These are phyloP conservation scores for Hymenoscyphus scutula DNA, from an alignment of 2,329 filamentous ascomycete species.

Conservation along the genomic window DNA sequence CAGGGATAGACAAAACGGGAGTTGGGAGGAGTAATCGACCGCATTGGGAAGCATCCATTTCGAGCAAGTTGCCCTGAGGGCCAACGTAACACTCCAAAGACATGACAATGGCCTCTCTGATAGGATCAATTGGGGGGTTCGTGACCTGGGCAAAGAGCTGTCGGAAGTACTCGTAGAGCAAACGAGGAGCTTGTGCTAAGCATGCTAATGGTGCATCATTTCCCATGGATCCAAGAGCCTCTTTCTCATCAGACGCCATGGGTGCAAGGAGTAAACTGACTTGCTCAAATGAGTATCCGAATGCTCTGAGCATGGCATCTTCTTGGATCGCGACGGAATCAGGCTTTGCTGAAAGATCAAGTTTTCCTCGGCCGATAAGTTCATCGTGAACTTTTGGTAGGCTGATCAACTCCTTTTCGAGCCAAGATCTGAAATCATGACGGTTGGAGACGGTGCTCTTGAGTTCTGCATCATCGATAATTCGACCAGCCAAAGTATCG, in stretches of 20 bases:
- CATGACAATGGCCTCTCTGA: slow-evolving; percentile 97
- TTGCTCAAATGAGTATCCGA: slow-evolving; percentile 94
- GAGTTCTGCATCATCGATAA: slow-evolving; percentile 90
- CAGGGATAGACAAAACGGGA: slow-evolving; percentile 82
- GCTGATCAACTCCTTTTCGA: slow-evolving; percentile 80
- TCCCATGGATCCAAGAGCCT: slow-evolving; percentile 95
- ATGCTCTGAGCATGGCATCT: slow-evolving; percentile 79
- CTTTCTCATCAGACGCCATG: slow-evolving; percentile 97
- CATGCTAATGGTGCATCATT: slow-evolving; percentile 94
- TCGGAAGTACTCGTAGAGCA: slow-evolving; percentile 95
- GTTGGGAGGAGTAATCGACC: slow-evolving; percentile 82
- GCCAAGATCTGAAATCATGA: slow-evolving; percentile 84
- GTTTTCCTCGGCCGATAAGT: slow-evolving; percentile 52
- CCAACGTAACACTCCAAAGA: slow-evolving; percentile 95
- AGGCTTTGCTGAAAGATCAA: slow-evolving; percentile 66
- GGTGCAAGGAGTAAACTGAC: slow-evolving; percentile 87
- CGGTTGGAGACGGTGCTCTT: slow-evolving; percentile 85
- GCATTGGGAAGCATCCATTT: slow-evolving; percentile 90
- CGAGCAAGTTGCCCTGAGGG: slow-evolving; percentile 89
- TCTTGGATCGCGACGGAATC: slow-evolving; percentile 73
- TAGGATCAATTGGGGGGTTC: slow-evolving; percentile 95
- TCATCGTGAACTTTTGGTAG: slow-evolving; percentile 71
- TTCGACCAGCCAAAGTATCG: slow-evolving; percentile 84
- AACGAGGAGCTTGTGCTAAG: slow-evolving; percentile 81
- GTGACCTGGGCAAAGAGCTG: slow-evolving; percentile 98